A percentile compares a stretch with the other conserved stretches of the same genome.
phyloP scores from a whole-genome alignment of 176 grass and related monocot genomes.

The Zea mays region Zm-B73-REFERENCE-NAM-5.0 NC_050096.1:176976001-176976500 shows the following conservation, averaged over 20 bases:
- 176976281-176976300: background rate
- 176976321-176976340: background rate
- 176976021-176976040: background rate
- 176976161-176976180: conserved; percentile 17
- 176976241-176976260: background rate
- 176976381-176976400: background rate
- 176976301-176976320: background rate
- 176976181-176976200: background rate
- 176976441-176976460: background rate
- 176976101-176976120: conserved; percentile 46
- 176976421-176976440: background rate
- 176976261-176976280: background rate
- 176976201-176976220: conserved; percentile 23
- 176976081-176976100: conserved; percentile 42
- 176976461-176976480: background rate
- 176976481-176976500: conserved; percentile 7
- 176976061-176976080: conserved; percentile 41
- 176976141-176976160: conserved; percentile 29
- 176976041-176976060: conserved; percentile 11
- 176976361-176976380: background rate
- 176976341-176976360: background rate
- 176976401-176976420: background rate
- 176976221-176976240: background rate
- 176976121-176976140: conserved; percentile 42
- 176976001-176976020: conserved; percentile 24